phyloP scores from a whole-genome alignment of 2,329 filamentous ascomycete genomes.

The Apiospora marii region DNA sequence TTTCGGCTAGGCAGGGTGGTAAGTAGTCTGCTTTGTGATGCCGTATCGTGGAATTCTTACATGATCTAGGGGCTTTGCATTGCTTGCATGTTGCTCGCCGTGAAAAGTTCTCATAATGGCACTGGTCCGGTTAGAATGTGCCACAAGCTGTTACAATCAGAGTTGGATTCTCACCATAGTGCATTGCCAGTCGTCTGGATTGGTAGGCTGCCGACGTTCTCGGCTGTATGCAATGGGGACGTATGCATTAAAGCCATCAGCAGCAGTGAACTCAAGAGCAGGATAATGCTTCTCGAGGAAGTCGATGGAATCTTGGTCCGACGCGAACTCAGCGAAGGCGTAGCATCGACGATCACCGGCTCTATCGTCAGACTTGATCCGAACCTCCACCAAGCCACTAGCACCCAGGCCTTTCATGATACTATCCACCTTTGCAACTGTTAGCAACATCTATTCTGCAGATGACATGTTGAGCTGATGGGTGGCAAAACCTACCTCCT shows the following conservation, averaged over 20 bases:
- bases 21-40: neutral
- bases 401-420: conserved; percentile 42
- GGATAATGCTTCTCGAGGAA: conserved; percentile 50
- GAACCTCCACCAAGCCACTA: conserved; percentile 41
- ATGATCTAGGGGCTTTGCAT: conserved; percentile 45
- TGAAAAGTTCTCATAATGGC: conserved; percentile 46
- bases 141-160: neutral
- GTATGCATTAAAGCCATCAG: conserved; percentile 41
- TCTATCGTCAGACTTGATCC: conserved; percentile 43
- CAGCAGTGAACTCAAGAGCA: conserved; percentile 43
- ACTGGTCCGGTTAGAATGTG: conserved; percentile 32
- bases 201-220: conserved; percentile 43
- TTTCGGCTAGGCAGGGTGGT: conserved; percentile 35
- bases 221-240: conserved; percentile 48
- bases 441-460: neutral
- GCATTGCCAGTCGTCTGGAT: conserved; percentile 50
- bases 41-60: conserved; percentile 32
- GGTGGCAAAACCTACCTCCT: conserved; percentile 35
- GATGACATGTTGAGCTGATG: neutral
- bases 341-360: conserved; percentile 41
- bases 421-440: conserved; percentile 38
- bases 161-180: conserved; percentile 40
- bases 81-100: conserved; percentile 45
- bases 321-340: conserved; percentile 51
- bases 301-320: conserved; percentile 47